Evolutionary conservation across 306 rosid species (phyloP).

Genomic region (Urtica urens): DNA sequence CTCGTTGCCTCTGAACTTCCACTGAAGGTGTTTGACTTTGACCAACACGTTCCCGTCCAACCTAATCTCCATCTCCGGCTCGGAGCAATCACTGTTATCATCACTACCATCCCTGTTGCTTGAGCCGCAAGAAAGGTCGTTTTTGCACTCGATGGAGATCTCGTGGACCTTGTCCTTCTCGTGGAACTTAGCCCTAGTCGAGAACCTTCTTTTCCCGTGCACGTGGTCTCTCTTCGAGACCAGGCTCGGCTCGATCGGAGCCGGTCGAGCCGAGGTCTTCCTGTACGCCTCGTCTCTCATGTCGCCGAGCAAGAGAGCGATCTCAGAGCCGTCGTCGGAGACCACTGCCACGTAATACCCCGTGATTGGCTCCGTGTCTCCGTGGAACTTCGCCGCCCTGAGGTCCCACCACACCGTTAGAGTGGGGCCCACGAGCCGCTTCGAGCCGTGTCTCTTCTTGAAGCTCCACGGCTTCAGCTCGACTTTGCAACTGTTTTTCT

Average conservation of each 20-base stretch:
- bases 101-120: slow-evolving; percentile 22
- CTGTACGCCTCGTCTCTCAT: slow-evolving; percentile 63
- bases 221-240: slow-evolving; percentile 69
- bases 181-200: slow-evolving; percentile 61
- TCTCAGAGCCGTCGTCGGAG: slow-evolving; percentile 65
- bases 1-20: slow-evolving; percentile 91
- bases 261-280: slow-evolving; percentile 65
- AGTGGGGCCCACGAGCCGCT: slow-evolving; percentile 35
- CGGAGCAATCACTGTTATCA: slow-evolving; percentile 30
- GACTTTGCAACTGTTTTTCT: slow-evolving; percentile 55
- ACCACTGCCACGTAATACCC: slow-evolving; percentile 77
- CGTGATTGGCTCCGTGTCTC: slow-evolving; percentile 68
- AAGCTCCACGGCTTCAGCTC: slow-evolving; percentile 93
- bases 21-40: slow-evolving; percentile 76
- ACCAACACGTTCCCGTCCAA: slow-evolving; percentile 65
- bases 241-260: slow-evolving; percentile 63
- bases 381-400: slow-evolving; percentile 56
- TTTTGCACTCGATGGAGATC: slow-evolving; percentile 67
- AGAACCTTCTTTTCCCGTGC: slow-evolving; percentile 62
- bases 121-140: slow-evolving; percentile 13
- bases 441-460: slow-evolving; percentile 80
- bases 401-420: slow-evolving; percentile 73
- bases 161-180: slow-evolving; percentile 66
- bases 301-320: slow-evolving; percentile 71
- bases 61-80: slow-evolving; percentile 88